A percentile compares a stretch with the other conserved stretches of the same genome.
Conservation (phyloP, 2,329 filamentous ascomycete species). For the Bipolaris zeicola region DNA sequence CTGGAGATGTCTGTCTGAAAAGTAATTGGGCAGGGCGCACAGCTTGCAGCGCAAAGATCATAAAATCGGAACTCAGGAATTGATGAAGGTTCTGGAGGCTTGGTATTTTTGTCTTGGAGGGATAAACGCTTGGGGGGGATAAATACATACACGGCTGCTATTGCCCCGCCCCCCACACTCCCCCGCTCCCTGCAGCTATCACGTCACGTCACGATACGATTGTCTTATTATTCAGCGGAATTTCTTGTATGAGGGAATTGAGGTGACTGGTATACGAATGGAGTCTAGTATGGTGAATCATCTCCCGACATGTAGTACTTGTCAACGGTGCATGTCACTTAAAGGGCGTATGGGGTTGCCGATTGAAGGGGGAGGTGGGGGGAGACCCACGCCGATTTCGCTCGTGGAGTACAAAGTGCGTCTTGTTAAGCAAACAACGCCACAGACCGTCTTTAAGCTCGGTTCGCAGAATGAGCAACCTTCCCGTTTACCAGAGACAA, state of each 20-base stretch:
- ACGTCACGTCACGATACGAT: conserved; percentile 6
- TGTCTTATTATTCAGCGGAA: background rate
- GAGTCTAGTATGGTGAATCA: background rate
- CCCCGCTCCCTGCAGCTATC: conserved; percentile 12
- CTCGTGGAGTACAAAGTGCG: background rate
- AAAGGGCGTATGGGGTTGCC: background rate
- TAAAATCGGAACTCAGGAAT: conserved; percentile 5
- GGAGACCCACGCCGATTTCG: background rate
- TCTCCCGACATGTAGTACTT: background rate
- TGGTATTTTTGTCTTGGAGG: background rate
- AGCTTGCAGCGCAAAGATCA: conserved; percentile 23
- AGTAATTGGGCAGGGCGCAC: conserved; percentile 14
- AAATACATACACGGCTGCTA: conserved; percentile 9
- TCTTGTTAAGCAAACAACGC: background rate
- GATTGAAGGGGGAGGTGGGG: background rate
- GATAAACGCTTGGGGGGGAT: conserved; percentile 7
- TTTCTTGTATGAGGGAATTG: background rate
- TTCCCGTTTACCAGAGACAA: background rate
- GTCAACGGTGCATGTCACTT: background rate
- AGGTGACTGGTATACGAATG: background rate
- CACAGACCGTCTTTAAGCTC: background rate
- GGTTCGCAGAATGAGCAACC: background rate
- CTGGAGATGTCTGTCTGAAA: conserved; percentile 18
- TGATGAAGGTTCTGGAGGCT: background rate
- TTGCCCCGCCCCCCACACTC: conserved; percentile 5